Evolutionary conservation across 2,329 filamentous ascomycete genomes (phyloP), one percentile per base, ranked within the genome.

Genomic region (Pezicula carpinea): DNA sequence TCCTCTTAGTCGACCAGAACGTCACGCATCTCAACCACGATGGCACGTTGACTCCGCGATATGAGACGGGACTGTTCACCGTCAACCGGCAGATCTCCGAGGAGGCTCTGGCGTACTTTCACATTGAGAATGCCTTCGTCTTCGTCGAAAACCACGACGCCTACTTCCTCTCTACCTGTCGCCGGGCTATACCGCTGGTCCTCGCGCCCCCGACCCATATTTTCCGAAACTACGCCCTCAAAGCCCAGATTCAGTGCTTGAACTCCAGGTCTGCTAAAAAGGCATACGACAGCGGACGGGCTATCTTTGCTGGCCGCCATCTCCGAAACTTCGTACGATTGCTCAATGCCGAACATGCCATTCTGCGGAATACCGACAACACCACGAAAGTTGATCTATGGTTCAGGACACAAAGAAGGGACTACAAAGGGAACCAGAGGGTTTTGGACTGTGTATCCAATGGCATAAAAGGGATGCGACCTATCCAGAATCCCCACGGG

Each of bases 151-250:
- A 40, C 19, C 38, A 40, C 19, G 38, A 40, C 14, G 38, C 38
- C 14, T 23, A 40, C 22, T 40, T 40, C 38, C 38, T 40, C n/a
- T 40, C 38, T 14, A 40, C 38, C 21, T 40, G 38, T 26, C 38
- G 38, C 19, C 38, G 38, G 5, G 38, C 38, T 8, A 40, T 40
- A 11, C 38, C 38, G 4, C 38, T 40, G 18, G 8, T 23, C 6
- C 21, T 40, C 10, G 18, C 38, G 8, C n/a, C 19, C 7, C 18
- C 19, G 18, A 15, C 22, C 22, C 38, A 40, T 19, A 23, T 15
- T 22, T 40, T 40, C 38, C 21, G 22, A 22, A 40, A 40, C 38
- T 40, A 40, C 22, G 38, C 19, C 19, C 38, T 40, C 19, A 23
- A 22, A 22, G 38, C n/a, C 8, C 38, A 40, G 11, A 40, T 40